A percentile compares a stretch with the other conserved stretches of the same genome.
Conservation (phyloP, 2,329 filamentous ascomycete species). For the Fusarium sp. region DNA sequence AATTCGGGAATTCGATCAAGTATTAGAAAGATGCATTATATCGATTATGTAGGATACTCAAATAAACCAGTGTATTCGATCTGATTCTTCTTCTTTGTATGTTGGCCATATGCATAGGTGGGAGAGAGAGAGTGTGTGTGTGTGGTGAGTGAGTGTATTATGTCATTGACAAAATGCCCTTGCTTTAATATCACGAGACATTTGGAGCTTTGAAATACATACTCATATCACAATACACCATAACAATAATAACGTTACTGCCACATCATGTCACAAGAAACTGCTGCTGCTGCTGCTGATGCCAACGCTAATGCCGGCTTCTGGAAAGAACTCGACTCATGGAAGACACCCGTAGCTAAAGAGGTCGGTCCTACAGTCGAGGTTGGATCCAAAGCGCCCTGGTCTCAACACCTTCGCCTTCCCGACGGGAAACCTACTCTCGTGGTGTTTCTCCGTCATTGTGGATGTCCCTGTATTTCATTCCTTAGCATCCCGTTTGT, state of each 20-base stretch:
- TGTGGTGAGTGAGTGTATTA: slow-evolving; percentile 8
- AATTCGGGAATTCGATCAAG: not conserved
- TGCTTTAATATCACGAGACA: slow-evolving; percentile 19
- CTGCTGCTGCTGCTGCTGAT: not conserved
- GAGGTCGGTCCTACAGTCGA: slow-evolving; percentile 58
- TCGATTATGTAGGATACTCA: not conserved
- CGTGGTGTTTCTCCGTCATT: slow-evolving; percentile 75
- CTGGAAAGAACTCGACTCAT: slow-evolving; percentile 53
- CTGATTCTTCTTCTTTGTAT: not conserved
- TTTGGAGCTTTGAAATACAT: not conserved
- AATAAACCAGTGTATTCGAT: not conserved
- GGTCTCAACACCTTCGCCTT: slow-evolving; percentile 60
- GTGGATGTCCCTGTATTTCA: slow-evolving; percentile 73
- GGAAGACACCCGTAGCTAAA: slow-evolving; percentile 53
- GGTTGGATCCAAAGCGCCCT: slow-evolving; percentile 65
- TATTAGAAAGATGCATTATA: not conserved
- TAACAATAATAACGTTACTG: not conserved
- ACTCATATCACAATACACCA: not conserved
- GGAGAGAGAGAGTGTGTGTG: not conserved
- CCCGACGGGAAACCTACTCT: slow-evolving; percentile 65
- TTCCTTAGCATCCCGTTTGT: not conserved
- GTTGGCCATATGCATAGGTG: not conserved
- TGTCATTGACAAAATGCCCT: slow-evolving; percentile 22
- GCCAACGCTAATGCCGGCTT: slow-evolving; percentile 32
- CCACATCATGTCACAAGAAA: slow-evolving; percentile 27